phyloP scores from a whole-genome alignment of 1,139 yeast species.

The Suhomyces choctaworum region DNA sequence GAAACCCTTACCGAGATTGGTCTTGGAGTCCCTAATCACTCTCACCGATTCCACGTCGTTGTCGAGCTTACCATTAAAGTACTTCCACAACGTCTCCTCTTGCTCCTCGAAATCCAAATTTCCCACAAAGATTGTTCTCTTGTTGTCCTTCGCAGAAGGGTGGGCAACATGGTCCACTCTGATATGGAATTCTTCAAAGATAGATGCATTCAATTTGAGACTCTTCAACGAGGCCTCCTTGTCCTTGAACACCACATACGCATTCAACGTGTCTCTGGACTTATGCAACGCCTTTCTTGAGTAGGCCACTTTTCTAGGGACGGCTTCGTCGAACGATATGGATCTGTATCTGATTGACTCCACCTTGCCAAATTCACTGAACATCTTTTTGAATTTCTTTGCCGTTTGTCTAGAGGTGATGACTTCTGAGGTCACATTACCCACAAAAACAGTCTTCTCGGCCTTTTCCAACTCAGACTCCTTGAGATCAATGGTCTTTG shows the following conservation, averaged over 20 bases:
- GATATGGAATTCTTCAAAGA: slow-evolving; percentile 72
- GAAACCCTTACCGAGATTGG: slow-evolving; percentile 96
- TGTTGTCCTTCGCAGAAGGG: slow-evolving; percentile 83
- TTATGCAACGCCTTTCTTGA: slow-evolving; percentile 77
- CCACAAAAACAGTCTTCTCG: slow-evolving; percentile 84
- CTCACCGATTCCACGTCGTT: slow-evolving; percentile 82
- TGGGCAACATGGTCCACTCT: slow-evolving; percentile 92
- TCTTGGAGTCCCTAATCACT: slow-evolving; percentile 85
- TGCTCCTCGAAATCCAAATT: slow-evolving; percentile 89
- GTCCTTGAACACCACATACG: slow-evolving; percentile 75
- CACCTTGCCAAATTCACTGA: slow-evolving; percentile 58
- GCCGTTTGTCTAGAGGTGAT: slow-evolving; percentile 63
- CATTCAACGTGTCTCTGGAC: slow-evolving; percentile 78
- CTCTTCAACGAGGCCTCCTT: slow-evolving; percentile 55
- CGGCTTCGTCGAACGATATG: slow-evolving; percentile 81
- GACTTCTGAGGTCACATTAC: slow-evolving; percentile 71
- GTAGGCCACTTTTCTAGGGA: slow-evolving; percentile 92
- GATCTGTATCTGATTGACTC: slow-evolving; percentile 87
- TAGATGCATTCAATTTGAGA: slow-evolving; percentile 61
- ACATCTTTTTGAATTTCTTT: slow-evolving; percentile 64
- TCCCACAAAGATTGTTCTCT: slow-evolving; percentile 87
- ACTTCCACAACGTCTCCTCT: slow-evolving; percentile 87
- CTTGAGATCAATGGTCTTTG: slow-evolving; percentile 51
- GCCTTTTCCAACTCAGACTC: slow-evolving; percentile 80
- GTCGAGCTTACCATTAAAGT: slow-evolving; percentile 64